A percentile compares a stretch with the other conserved stretches of the same genome.
Conservation (phyloP, 257 asterid genomes). For the Nicotiana attenuata region DNA sequence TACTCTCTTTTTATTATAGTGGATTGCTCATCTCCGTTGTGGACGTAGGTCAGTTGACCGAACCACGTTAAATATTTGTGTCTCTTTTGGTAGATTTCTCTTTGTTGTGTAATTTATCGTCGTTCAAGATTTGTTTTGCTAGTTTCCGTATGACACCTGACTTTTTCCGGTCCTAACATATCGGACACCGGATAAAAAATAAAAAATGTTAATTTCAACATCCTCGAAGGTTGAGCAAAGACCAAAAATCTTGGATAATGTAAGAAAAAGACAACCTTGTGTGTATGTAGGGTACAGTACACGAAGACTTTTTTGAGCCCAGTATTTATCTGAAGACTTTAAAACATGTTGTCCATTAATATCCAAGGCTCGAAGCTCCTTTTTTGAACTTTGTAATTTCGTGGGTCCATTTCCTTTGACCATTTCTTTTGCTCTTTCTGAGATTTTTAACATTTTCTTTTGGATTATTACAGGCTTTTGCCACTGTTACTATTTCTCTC, state of each 20-base stretch:
- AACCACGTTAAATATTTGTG: too few relatives aligned
- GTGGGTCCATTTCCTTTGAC: background rate
- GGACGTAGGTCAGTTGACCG: too few relatives aligned
- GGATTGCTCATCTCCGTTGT: too few relatives aligned
- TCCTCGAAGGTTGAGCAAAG: background rate
- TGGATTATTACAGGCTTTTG: background rate
- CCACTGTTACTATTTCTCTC: background rate
- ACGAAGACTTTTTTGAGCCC: slow-evolving; percentile 9
- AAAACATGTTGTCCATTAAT: slow-evolving; percentile 1
- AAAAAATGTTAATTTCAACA: background rate
- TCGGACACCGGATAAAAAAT: too few relatives aligned
- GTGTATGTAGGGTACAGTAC: background rate
- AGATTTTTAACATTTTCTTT: background rate
- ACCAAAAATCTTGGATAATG: background rate
- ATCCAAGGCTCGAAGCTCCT: background rate
- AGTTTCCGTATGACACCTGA: too few relatives aligned
- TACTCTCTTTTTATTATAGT: too few relatives aligned
- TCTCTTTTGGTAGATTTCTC: too few relatives aligned
- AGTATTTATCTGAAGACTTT: background rate
- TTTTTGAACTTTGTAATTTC: background rate
- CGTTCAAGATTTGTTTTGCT: too few relatives aligned
- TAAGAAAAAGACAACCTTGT: background rate
- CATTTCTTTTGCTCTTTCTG: too few relatives aligned
- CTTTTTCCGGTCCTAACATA: too few relatives aligned
- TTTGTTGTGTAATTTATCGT: too few relatives aligned